Evolutionary conservation across 345 rosid genomes (phyloP), one percentile per base, ranked within the genome.

Genomic region (Populus ilicifolia): DNA sequence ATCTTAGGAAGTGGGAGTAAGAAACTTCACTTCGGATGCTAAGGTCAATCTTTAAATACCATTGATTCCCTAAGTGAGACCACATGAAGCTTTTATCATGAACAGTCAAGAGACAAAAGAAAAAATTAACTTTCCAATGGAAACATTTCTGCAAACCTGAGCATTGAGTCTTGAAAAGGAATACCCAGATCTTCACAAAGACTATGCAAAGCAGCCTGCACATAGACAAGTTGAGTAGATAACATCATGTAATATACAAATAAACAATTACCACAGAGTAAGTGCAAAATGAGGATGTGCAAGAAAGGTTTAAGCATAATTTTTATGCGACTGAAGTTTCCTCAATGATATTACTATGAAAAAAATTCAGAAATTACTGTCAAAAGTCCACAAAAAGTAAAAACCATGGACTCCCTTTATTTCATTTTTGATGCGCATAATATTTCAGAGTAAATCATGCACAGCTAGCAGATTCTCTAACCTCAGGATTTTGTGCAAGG

Each of bases 401-500:
- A 63, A n/a, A 63, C 18, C 52, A 46, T 46, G 5, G 20, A 46
- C 6, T 46, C 52, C 18, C 20, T 46, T 46, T 46, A 13, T 46
- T 46, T 46, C 52, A 46, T 46, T 12, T 46, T 46, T 46, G 5
- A 46, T 46, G 52, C 36, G 25, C 30, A n/a, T 14, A 54, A 8
- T 14, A 72, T 6, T 17, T 33, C 21, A 56, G 17, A 50, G 69
- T 50, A 39, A 11, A 67, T 23, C 20, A 43, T 6, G 67, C 23
- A 70, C 59, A 38, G 8, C 38, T 61, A 68, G 72, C 46, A 73
- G 48, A 63, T 23, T 63, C 25, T 59, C 85, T 41, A 78, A 92
- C 97, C 98, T 92, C 93, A 0, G 98, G 96, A 84, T 92, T 85
- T 79, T 86, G 85, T 76, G 84, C 90, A 78, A 94, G 94, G 76